These are phyloP conservation scores for Solidago caesia DNA, from an alignment of 129 eudicot species.

Conservation along the genomic window DNA sequence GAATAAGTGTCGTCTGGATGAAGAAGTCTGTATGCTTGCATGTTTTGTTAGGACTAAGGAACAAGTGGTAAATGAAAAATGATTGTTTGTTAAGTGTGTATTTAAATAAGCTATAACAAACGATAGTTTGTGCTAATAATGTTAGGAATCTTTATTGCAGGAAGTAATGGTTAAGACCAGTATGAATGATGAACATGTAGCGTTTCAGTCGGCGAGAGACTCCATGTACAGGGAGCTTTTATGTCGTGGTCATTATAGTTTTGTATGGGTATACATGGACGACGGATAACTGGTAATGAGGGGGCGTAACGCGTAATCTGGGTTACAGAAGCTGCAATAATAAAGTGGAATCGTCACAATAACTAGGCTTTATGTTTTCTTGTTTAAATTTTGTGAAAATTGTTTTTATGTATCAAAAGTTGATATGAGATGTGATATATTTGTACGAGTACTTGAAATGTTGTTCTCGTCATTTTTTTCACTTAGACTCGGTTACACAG, in stretches of 20 bases:
- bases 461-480: not conserved
- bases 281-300: constrained; percentile 7
- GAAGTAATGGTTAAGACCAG: constrained; percentile 20
- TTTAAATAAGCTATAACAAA: not conserved
- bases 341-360: constrained; percentile 15
- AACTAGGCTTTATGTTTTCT: constrained; percentile 17
- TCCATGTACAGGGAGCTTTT: not conserved
- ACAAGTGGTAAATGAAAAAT: no score
- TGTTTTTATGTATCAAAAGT: constrained; percentile 15
- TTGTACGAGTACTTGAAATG: constrained; percentile 10
- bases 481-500: not conserved
- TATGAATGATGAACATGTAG: constrained; percentile 20
- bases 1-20: not conserved
- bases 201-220: constrained; percentile 14
- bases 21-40: no score
- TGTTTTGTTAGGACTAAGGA: no score
- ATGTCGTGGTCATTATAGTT: not conserved
- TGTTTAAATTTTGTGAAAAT: constrained; percentile 23
- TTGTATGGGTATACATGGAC: constrained; percentile 8
- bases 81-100: not conserved
- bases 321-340: constrained; percentile 19
- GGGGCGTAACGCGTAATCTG: constrained; percentile 20
- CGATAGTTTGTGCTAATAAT: constrained; percentile 11
- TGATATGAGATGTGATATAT: constrained; percentile 13
- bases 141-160: constrained; percentile 17